phyloP scores from a whole-genome alignment of 148 eudicot species.

The Silene conica region DNA sequence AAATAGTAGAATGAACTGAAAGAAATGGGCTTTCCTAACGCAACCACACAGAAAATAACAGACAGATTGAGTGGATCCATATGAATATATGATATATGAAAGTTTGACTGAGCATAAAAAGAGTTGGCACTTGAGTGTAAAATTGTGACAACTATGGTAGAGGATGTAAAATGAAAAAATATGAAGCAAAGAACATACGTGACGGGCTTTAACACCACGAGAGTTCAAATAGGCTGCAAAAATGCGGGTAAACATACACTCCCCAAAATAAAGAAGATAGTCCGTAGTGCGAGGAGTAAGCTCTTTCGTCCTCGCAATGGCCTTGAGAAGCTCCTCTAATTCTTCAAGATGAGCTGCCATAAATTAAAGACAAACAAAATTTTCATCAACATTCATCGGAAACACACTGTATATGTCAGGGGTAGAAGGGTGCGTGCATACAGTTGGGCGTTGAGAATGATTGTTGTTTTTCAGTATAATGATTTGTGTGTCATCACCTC shows the following conservation, averaged over 20 bases:
- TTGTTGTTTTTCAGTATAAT: no score
- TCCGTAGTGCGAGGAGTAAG: constrained; percentile 80
- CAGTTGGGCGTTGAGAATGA: no score
- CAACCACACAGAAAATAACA: background rate
- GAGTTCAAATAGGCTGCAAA: constrained; percentile 86
- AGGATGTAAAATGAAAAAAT: background rate
- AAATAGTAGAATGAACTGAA: background rate
- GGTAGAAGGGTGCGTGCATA: no score
- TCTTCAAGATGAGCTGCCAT: constrained; percentile 67
- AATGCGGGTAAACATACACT: constrained; percentile 94
- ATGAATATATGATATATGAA: no score
- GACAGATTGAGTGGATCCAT: background rate
- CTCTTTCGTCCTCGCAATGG: constrained; percentile 94
- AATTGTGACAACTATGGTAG: background rate
- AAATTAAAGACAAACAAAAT: background rate
- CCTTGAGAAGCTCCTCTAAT: constrained; percentile 87
- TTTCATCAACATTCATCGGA: background rate
- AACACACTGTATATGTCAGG: no score
- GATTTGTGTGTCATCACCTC: no score
- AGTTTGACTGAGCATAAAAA: no score
- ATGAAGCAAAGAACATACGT: constrained; percentile 48
- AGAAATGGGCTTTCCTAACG: background rate
- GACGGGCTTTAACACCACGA: constrained; percentile 81
- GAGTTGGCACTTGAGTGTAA: background rate
- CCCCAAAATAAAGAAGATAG: constrained; percentile 94